A percentile compares a stretch with the other conserved stretches of the same genome.
These are phyloP conservation scores for Sherardia arvensis DNA, from an alignment of 257 asterid genomes.

Conservation along the genomic window DNA sequence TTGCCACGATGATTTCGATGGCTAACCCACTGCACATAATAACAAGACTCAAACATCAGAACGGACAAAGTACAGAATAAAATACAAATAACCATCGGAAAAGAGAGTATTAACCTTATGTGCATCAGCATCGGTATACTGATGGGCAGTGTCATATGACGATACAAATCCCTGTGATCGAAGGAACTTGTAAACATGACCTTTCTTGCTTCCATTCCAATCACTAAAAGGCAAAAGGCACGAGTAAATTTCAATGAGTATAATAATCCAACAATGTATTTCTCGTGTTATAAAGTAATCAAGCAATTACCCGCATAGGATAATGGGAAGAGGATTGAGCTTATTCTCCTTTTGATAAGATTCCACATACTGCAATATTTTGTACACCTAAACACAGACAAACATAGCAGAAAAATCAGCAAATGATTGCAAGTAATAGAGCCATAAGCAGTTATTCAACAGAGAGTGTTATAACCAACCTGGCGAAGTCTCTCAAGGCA, in stretches of 20 bases:
- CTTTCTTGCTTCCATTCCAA: constrained; percentile 97
- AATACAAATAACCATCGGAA: not conserved
- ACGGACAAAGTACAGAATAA: not conserved
- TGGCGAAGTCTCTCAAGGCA: constrained; percentile 93
- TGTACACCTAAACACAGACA: constrained; percentile 53
- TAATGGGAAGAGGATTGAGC: constrained; percentile 86
- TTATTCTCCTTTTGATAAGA: constrained; percentile 76
- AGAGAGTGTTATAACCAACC: constrained; percentile 31
- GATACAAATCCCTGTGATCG: constrained; percentile 96
- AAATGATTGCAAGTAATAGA: not conserved
- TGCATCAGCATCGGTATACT: constrained; percentile 91
- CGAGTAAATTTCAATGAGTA: constrained; percentile 7
- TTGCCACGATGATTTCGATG: constrained; percentile 98
- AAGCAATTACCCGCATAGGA: constrained; percentile 74
- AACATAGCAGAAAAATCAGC: not conserved
- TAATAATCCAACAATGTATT: not conserved
- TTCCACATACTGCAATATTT: constrained; percentile 76
- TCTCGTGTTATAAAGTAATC: not conserved
- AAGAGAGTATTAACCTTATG: constrained; percentile 57
- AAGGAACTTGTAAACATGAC: constrained; percentile 88
- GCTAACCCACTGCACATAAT: constrained; percentile 75
- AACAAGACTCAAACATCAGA: constrained; percentile 16
- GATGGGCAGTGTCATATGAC: constrained; percentile 95
- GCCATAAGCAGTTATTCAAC: not conserved
- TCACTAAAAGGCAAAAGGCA: constrained; percentile 41